phyloP scores from a whole-genome alignment of 148 eudicot species.

The Arctostaphylos glauca region DNA sequence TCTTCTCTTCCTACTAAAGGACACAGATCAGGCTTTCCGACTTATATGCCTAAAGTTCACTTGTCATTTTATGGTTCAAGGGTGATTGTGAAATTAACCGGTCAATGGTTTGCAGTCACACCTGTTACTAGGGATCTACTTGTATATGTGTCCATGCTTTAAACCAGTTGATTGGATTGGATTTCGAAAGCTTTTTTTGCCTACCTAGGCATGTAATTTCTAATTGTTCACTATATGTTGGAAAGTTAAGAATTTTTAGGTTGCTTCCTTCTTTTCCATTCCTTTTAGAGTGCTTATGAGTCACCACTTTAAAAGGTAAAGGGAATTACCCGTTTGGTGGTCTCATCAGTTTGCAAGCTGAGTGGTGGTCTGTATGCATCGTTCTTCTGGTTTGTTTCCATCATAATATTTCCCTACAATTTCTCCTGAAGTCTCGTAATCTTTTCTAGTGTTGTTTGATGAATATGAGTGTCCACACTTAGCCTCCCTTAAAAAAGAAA shows the following conservation, averaged over 20 bases:
- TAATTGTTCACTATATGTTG: no score
- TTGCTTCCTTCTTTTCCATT: neutral
- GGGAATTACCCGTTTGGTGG: neutral
- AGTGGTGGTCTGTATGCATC: constrained; percentile 9
- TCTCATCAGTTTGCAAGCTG: neutral
- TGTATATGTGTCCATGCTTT: neutral
- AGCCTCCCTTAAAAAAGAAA: no score
- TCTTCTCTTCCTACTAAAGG: neutral
- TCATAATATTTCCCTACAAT: neutral
- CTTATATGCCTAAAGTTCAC: neutral
- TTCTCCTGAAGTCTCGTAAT: neutral
- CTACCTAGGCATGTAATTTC: no score
- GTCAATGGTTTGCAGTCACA: neutral
- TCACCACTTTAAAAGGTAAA: neutral
- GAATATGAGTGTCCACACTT: neutral
- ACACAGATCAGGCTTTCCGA: neutral
- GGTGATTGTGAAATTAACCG: neutral
- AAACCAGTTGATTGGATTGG: neutral
- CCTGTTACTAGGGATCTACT: neutral
- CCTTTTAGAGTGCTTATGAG: neutral
- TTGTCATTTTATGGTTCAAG: neutral
- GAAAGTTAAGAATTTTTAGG: neutral
- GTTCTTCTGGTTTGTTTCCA: neutral
- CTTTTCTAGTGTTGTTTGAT: neutral
- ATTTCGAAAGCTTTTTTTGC: neutral